A percentile compares a stretch with the other conserved stretches of the same genome.
Conservation (phyloP, 1,284 basidiomycete genomes). For the Moesziomyces globuligerus region DNA sequence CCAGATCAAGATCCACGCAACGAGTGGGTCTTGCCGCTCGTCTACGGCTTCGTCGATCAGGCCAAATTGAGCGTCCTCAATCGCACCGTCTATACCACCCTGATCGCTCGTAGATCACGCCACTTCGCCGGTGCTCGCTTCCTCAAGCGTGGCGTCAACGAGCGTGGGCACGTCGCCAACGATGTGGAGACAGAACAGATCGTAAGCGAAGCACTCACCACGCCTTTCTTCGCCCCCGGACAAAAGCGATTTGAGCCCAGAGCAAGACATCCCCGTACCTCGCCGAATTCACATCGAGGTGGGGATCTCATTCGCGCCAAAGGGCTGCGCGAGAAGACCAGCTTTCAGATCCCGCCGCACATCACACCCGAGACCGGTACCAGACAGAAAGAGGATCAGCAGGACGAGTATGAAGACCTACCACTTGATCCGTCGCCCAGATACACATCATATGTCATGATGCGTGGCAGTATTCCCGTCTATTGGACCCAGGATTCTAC, state of each 20-base stretch:
- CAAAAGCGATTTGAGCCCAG: conserved; percentile 23
- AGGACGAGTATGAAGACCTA: conserved; percentile 28
- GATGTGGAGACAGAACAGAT: conserved; percentile 99
- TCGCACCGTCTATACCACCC: conserved; percentile 87
- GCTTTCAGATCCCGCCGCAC: neutral
- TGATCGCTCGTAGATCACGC: conserved; percentile 91
- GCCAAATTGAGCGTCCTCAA: conserved; percentile 93
- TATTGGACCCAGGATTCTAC: conserved; percentile 96
- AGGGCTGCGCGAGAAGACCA: conserved; percentile 31
- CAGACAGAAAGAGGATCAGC: conserved; percentile 5
- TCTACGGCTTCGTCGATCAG: conserved; percentile 97
- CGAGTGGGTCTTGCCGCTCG: conserved; percentile 88
- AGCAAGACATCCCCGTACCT: conserved; percentile 6
- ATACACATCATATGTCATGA: conserved; percentile 96
- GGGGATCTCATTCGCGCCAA: conserved; percentile 24
- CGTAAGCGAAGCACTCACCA: conserved; percentile 91
- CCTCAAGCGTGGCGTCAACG: conserved; percentile 92
- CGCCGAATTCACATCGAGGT: conserved; percentile 3
- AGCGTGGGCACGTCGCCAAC: conserved; percentile 92
- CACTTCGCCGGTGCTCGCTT: conserved; percentile 97
- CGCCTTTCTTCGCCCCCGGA: conserved; percentile 61
- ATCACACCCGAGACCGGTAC: neutral
- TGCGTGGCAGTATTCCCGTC: conserved; percentile 92
- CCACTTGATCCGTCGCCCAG: conserved; percentile 72
- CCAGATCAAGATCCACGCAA: conserved; percentile 64